Evolutionary conservation across 495 filamentous ascomycete species (phyloP).

Genomic region (Tetracladium setigerum): DNA sequence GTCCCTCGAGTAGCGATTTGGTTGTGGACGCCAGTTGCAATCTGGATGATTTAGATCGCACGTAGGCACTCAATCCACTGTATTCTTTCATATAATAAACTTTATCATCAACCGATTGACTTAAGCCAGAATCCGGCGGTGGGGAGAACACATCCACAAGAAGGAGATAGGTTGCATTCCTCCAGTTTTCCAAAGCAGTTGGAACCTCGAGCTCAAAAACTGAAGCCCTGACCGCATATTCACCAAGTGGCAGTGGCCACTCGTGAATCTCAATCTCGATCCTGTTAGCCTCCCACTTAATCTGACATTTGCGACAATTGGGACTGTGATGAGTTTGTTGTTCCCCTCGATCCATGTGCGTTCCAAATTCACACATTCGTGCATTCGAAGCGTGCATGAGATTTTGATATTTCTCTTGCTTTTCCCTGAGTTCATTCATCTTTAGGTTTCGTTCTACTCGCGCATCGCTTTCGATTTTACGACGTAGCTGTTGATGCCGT

Average conservation of each 20-base stretch:
- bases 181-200: conserved; percentile 38
- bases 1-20: conserved; percentile 36
- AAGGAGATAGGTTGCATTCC: conserved; percentile 40
- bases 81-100: conserved; percentile 5
- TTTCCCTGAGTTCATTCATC: conserved; percentile 29
- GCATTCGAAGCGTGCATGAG: conserved; percentile 22
- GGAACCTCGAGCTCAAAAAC: conserved; percentile 54
- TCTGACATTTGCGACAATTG: conserved; percentile 26
- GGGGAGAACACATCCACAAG: conserved; percentile 30
- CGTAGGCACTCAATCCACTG: conserved; percentile 3
- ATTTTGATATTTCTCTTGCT: conserved; percentile 25
- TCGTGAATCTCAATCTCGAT: conserved; percentile 49
- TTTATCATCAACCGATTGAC: neutral
- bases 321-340: conserved; percentile 9
- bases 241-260: conserved; percentile 49
- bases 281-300: conserved; percentile 16
- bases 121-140: neutral
- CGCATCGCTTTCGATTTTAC: conserved; percentile 33
- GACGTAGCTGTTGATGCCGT: conserved; percentile 31
- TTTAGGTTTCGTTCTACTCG: conserved; percentile 29
- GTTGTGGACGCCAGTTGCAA: conserved; percentile 32
- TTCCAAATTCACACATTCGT: conserved; percentile 26
- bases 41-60: neutral
- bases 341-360: conserved; percentile 10
- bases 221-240: conserved; percentile 30